phyloP scores from a whole-genome alignment of 768 basidiomycete species.

The Calocybe indica region DNA sequence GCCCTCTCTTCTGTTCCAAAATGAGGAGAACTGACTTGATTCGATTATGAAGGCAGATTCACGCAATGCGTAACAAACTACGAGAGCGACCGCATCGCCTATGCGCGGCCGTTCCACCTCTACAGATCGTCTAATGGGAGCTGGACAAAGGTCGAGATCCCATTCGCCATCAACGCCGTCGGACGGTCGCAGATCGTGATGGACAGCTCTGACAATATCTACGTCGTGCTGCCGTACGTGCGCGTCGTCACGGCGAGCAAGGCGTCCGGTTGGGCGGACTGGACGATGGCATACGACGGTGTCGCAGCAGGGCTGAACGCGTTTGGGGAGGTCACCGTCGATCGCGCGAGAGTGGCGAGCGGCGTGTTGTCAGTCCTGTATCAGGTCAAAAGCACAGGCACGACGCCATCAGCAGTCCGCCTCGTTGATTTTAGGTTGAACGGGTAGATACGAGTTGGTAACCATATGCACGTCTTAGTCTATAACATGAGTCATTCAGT shows the following conservation, averaged over 20 bases:
- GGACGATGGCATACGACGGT: slow-evolving; percentile 39
- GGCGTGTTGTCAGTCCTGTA: slow-evolving; percentile 36
- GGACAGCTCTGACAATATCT: slow-evolving; percentile 34
- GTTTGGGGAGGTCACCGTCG: slow-evolving; percentile 42
- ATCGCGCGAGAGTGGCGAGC: slow-evolving; percentile 30
- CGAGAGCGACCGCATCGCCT: slow-evolving; percentile 26
- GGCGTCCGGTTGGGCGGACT: slow-evolving; percentile 37
- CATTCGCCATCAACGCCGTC: slow-evolving; percentile 34
- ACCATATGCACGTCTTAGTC: no score
- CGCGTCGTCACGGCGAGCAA: slow-evolving; percentile 40
- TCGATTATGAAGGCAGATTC: slow-evolving; percentile 30
- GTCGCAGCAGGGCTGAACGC: slow-evolving; percentile 30
- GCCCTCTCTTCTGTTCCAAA: background rate
- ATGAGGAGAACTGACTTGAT: background rate
- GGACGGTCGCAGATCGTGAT: slow-evolving; percentile 42
- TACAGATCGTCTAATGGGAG: slow-evolving; percentile 32
- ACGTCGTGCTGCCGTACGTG: slow-evolving; percentile 37
- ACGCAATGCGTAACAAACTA: slow-evolving; percentile 40
- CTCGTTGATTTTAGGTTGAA: slow-evolving; percentile 36
- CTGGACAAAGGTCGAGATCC: slow-evolving; percentile 42
- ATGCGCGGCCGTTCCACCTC: slow-evolving; percentile 37
- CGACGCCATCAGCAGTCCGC: slow-evolving; percentile 35
- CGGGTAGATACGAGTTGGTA: slow-evolving; percentile 12
- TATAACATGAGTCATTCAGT: no score
- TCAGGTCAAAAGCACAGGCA: slow-evolving; percentile 34